Percentiles rank a stretch among this genome's conserved stretches.
phyloP scores from a whole-genome alignment of 2,329 filamentous ascomycete species.

The Trichophyton rubrum region DNA sequence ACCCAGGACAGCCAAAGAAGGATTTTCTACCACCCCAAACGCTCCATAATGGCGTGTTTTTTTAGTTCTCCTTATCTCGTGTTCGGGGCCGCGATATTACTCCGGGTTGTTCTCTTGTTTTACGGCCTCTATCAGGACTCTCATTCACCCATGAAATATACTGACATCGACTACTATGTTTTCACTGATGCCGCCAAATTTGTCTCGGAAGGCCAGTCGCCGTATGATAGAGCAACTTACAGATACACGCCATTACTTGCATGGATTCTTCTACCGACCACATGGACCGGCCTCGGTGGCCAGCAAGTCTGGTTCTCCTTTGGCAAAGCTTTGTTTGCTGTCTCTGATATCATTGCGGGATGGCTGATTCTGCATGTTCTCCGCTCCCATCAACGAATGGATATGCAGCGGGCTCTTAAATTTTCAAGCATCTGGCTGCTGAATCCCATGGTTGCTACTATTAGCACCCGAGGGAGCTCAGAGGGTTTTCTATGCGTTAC shows the following conservation, averaged over 20 bases:
- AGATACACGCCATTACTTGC: constrained; percentile 90
- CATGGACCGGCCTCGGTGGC: constrained; percentile 34
- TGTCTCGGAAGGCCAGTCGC: constrained; percentile 53
- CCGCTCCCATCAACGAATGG: constrained; percentile 36
- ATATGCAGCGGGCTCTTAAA: constrained; percentile 47
- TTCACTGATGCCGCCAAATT: constrained; percentile 91
- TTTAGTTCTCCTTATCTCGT: constrained; percentile 25
- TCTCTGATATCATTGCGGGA: constrained; percentile 72
- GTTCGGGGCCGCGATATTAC: constrained; percentile 36
- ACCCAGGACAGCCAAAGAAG: not conserved
- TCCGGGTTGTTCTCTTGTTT: constrained; percentile 62
- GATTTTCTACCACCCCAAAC: not conserved
- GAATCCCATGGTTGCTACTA: constrained; percentile 96
- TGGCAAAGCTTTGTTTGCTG: constrained; percentile 76
- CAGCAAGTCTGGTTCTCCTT: constrained; percentile 54
- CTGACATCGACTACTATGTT: constrained; percentile 96
- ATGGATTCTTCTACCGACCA: constrained; percentile 77
- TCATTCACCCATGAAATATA: constrained; percentile 87
- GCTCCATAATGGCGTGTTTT: constrained; percentile 11
- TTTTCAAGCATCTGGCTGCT: constrained; percentile 85
- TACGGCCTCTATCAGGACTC: constrained; percentile 92
- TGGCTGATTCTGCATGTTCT: constrained; percentile 57
- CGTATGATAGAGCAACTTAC: constrained; percentile 86
- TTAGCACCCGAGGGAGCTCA: constrained; percentile 86
- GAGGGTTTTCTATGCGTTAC: constrained; percentile 81